A percentile compares a stretch with the other conserved stretches of the same genome.
Conservation (phyloP, 2,329 filamentous ascomycete species). For the Aspergillus terreus region DNA sequence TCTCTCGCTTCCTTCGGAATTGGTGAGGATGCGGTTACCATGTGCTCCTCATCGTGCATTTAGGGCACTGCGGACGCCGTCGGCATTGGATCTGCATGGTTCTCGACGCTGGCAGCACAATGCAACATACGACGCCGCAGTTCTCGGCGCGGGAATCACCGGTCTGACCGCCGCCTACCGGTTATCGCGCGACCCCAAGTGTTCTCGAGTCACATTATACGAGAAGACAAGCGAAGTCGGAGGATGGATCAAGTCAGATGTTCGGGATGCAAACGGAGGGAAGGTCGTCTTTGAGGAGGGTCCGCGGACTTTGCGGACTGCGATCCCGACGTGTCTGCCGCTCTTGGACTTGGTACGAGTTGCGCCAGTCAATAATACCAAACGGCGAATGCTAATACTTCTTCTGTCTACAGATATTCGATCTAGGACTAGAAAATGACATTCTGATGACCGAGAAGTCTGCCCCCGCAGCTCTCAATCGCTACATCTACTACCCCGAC, state of each 20-base stretch:
- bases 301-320: constrained; percentile 68
- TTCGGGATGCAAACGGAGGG: constrained; percentile 48
- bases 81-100: constrained; percentile 12
- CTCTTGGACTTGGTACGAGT: constrained; percentile 66
- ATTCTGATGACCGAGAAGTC: constrained; percentile 52
- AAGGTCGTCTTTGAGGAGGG: constrained; percentile 77
- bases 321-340: constrained; percentile 57
- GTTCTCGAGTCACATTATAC: constrained; percentile 73
- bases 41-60: constrained; percentile 21
- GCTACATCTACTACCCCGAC: constrained; percentile 87
- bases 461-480: constrained; percentile 56
- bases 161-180: constrained; percentile 77
- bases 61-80: constrained; percentile 16
- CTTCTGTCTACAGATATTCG: constrained; percentile 48
- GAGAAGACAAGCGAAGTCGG: constrained; percentile 68
- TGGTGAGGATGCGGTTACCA: constrained; percentile 26
- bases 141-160: constrained; percentile 79
- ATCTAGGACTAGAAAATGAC: constrained; percentile 55
- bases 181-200: constrained; percentile 64
- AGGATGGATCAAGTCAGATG: constrained; percentile 76
- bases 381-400: neutral
- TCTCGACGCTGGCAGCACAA: constrained; percentile 19
- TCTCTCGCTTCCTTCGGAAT: constrained; percentile 1
- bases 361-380: neutral
- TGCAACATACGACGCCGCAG: constrained; percentile 51